Evolutionary conservation across 352 stramenopile genomes (phyloP).

Genomic region (Phytophthora sp.): DNA sequence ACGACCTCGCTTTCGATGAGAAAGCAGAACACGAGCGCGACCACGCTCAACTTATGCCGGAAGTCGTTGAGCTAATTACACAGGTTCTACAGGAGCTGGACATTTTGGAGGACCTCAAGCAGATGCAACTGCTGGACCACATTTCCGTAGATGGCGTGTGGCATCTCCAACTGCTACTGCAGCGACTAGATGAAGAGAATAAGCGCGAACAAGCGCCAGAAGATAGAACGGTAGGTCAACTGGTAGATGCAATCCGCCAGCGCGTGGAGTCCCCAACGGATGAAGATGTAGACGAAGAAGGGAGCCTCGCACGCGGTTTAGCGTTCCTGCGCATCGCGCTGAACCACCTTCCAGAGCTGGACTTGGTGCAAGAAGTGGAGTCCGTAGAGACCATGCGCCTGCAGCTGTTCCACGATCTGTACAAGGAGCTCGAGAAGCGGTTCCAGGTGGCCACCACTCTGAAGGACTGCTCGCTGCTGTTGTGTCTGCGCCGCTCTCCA

Average conservation of each 20-base stretch:
- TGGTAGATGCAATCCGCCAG: conserved; percentile 38
- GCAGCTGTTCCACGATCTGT: conserved; percentile 52
- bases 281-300: conserved; percentile 52
- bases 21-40: conserved; percentile 39
- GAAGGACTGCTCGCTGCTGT: conserved; percentile 85
- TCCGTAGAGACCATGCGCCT: conserved; percentile 53
- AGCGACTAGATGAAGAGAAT: conserved; percentile 39
- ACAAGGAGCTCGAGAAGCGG: conserved; percentile 64
- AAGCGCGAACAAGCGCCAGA: conserved; percentile 4
- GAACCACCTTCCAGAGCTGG: conserved; percentile 43
- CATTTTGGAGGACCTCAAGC: conserved; percentile 83
- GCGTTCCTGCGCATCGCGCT: conserved; percentile 61
- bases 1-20: conserved; percentile 45
- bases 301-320: conserved; percentile 50
- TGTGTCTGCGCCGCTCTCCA: conserved; percentile 65
- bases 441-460: conserved; percentile 87
- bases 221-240: conserved; percentile 24
- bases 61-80: conserved; percentile 78
- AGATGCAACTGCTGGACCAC: conserved; percentile 84
- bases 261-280: conserved; percentile 25
- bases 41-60: conserved; percentile 52
- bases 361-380: conserved; percentile 33
- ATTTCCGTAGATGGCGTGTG: conserved; percentile 83
- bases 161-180: conserved; percentile 64
- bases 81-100: conserved; percentile 73